A percentile compares a stretch with the other conserved stretches of the same genome.
phyloP scores from a whole-genome alignment of 2,329 filamentous ascomycete genomes.

The Hypoxylon sp. region DNA sequence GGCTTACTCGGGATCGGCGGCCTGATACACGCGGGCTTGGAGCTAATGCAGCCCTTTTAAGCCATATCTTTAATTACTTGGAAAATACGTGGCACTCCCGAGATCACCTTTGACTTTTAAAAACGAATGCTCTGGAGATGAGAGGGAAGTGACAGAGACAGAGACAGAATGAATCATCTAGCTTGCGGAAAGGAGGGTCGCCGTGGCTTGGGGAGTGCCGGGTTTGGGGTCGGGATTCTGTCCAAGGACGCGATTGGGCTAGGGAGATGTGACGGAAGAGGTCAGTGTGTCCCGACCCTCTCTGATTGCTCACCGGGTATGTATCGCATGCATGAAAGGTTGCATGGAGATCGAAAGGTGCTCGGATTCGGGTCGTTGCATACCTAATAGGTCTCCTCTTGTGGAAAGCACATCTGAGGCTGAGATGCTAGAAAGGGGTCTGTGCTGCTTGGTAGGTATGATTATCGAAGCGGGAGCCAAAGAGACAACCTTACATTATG shows the following conservation, averaged over 20 bases:
- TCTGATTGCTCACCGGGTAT: slow-evolving; percentile 12
- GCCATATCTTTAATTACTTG: slow-evolving; percentile 21
- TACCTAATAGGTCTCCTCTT: slow-evolving; percentile 15
- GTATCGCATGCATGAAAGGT: slow-evolving; percentile 37
- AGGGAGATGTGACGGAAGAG: slow-evolving; percentile 19
- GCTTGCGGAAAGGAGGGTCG: not conserved
- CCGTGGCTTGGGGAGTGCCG: not conserved
- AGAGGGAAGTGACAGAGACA: not conserved
- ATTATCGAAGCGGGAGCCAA: slow-evolving; percentile 23
- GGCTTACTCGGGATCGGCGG: slow-evolving; percentile 24
- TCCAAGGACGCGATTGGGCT: slow-evolving; percentile 2
- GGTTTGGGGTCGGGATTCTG: slow-evolving; percentile 7
- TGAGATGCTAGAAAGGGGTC: slow-evolving; percentile 19
- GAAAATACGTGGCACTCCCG: not conserved
- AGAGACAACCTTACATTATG: slow-evolving; percentile 6
- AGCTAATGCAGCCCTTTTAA: slow-evolving; percentile 35
- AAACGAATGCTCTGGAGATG: not conserved
- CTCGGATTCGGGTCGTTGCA: slow-evolving; percentile 22
- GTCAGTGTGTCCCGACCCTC: slow-evolving; percentile 9
- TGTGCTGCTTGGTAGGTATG: slow-evolving; percentile 16
- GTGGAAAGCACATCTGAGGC: slow-evolving; percentile 19
- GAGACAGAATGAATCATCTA: not conserved
- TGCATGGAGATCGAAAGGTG: slow-evolving; percentile 28
- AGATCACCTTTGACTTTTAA: not conserved
- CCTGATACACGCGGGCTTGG: slow-evolving; percentile 34